phyloP scores from a whole-genome alignment of 306 rosid genomes.

The Corylus heterophylla region DNA sequence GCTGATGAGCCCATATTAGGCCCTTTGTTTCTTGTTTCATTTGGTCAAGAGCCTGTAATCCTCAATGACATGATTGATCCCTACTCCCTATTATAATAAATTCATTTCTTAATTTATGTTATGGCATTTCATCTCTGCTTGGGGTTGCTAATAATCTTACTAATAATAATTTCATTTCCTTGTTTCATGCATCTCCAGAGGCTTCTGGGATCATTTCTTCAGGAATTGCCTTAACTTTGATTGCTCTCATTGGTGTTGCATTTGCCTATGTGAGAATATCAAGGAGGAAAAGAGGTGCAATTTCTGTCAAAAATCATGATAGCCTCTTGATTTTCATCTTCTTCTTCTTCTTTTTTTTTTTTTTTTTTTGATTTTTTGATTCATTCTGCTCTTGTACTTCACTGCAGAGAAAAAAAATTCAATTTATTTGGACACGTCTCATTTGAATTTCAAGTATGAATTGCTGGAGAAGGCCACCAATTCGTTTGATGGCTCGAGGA shows the following conservation, averaged over 20 bases:
- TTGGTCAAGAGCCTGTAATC: neutral
- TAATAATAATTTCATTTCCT: conserved; percentile 1
- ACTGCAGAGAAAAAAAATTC: conserved; percentile 27
- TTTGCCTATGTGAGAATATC: conserved; percentile 27
- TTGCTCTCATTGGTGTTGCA: conserved; percentile 32
- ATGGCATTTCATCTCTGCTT: neutral
- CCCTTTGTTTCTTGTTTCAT: neutral
- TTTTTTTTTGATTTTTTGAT: neutral
- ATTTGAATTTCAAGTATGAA: conserved; percentile 51
- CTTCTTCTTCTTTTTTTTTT: neutral
- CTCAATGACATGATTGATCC: too few relatives aligned
- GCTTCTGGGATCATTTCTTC: conserved; percentile 24
- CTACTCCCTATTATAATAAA: neutral
- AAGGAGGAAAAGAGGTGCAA: conserved; percentile 23
- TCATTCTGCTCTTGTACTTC: neutral
- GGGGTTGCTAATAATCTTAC: neutral
- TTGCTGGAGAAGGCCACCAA: conserved; percentile 54
- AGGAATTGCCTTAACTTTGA: conserved; percentile 16
- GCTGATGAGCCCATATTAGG: too few relatives aligned
- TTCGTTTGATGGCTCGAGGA: conserved; percentile 38
- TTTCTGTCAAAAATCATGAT: conserved; percentile 17
- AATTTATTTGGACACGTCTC: conserved; percentile 12
- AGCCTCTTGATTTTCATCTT: too few relatives aligned
- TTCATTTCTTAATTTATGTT: neutral
- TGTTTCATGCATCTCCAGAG: conserved; percentile 25